Conservation (phyloP, 2,329 filamentous ascomycete species). For the Aplosporella prunicola region DNA sequence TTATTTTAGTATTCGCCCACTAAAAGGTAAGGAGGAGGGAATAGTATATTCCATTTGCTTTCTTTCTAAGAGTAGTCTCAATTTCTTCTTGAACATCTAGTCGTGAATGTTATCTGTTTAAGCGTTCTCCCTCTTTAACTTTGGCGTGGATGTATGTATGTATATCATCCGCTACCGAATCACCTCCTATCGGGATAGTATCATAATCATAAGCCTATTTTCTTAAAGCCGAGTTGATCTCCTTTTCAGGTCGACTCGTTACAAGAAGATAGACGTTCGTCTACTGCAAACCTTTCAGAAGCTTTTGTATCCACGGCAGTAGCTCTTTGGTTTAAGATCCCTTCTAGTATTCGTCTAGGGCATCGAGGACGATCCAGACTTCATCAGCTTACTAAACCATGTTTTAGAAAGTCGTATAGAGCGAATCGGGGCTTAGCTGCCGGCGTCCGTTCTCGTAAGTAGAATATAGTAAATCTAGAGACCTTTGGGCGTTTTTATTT, state of each 20-base stretch:
- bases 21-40: neutral
- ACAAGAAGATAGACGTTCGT: neutral
- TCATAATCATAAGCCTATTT: too few species aligned
- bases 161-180: too few species aligned
- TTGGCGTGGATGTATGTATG: too few species aligned
- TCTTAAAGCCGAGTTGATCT: too few species aligned
- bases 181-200: too few species aligned
- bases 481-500: slow-evolving; percentile 10
- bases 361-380: slow-evolving; percentile 20
- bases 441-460: slow-evolving; percentile 16
- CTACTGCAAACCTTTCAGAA: neutral
- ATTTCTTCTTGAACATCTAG: too few species aligned
- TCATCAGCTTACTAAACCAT: slow-evolving; percentile 18
- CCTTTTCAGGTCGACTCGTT: too few species aligned
- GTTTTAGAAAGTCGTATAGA: slow-evolving; percentile 16
- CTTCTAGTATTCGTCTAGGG: slow-evolving; percentile 21
- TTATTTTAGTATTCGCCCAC: slow-evolving; percentile 12
- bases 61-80: too few species aligned
- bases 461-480: slow-evolving; percentile 20
- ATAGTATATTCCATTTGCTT: slow-evolving; percentile 20
- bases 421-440: slow-evolving; percentile 17
- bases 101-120: too few species aligned
- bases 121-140: too few species aligned
- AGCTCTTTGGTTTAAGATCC: too few species aligned
- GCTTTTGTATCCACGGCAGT: neutral